phyloP scores from a whole-genome alignment of 139 green algal species.

The Chlamydomonas sp. region DNA sequence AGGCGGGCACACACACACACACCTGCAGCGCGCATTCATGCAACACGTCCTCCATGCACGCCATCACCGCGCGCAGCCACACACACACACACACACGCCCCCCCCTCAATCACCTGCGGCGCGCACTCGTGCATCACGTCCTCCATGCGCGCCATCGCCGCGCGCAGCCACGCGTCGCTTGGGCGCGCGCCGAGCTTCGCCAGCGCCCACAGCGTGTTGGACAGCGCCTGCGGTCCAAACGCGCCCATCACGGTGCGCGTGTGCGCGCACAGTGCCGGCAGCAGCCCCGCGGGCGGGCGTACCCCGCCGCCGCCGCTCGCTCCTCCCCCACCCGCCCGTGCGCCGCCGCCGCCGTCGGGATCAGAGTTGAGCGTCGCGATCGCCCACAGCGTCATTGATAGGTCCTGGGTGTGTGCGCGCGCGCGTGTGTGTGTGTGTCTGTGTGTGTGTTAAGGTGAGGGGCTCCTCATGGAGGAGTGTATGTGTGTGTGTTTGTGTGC shows the following conservation, averaged over 20 bases:
- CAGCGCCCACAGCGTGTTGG: constrained; percentile 12
- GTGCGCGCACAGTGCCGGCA: neutral
- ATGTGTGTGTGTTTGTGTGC: too few species aligned
- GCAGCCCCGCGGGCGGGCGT: neutral
- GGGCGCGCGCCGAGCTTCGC: constrained; percentile 6
- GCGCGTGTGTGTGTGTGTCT: too few species aligned
- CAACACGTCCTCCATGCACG: too few species aligned
- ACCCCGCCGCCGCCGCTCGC: neutral
- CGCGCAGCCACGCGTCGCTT: neutral
- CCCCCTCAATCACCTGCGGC: constrained; percentile 6
- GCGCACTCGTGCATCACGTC: neutral
- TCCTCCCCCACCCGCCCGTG: neutral
- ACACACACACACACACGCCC: too few species aligned
- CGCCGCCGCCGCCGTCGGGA: neutral
- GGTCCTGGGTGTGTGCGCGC: too few species aligned
- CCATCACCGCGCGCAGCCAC: too few species aligned
- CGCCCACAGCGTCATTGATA: constrained; percentile 12
- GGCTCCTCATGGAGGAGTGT: too few species aligned
- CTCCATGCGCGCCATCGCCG: constrained; percentile 3
- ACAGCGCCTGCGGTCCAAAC: constrained; percentile 10
- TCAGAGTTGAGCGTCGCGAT: constrained; percentile 10
- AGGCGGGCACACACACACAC: too few species aligned
- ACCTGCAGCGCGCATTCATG: too few species aligned
- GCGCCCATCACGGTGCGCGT: neutral
- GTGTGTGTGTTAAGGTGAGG: too few species aligned